Conservation (phyloP, 345 rosid genomes). For the Rubroshorea leprosula region DNA sequence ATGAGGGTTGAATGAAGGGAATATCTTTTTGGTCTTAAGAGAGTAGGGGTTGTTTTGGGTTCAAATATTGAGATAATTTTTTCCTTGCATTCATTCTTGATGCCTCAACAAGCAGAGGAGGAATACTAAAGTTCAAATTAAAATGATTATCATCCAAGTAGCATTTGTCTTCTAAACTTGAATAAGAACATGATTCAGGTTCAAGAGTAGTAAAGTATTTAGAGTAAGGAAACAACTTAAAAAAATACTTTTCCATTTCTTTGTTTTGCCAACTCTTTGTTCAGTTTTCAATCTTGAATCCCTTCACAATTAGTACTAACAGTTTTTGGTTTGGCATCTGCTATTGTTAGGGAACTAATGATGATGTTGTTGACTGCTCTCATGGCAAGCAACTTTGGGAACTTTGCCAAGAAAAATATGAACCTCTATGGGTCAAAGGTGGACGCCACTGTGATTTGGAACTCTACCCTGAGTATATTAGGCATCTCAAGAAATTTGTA, state of each 20-base stretch:
- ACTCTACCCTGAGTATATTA: constrained; percentile 69
- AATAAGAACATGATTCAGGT: too few relatives aligned
- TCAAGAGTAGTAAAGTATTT: too few relatives aligned
- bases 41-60: too few relatives aligned
- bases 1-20: too few relatives aligned
- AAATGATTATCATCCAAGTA: too few relatives aligned
- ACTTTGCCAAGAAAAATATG: constrained; percentile 85
- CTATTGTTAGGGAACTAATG: constrained; percentile 72
- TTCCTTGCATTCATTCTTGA: too few relatives aligned
- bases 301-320: neutral
- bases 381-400: constrained; percentile 99
- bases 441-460: constrained; percentile 92
- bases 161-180: too few relatives aligned
- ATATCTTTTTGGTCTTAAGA: too few relatives aligned
- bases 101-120: too few relatives aligned
- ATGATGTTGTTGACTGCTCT: constrained; percentile 88
- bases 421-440: constrained; percentile 87
- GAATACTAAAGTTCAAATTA: too few relatives aligned
- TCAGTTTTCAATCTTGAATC: neutral
- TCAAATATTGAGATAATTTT: too few relatives aligned
- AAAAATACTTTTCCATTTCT: neutral
- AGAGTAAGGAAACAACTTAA: neutral
- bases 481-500: constrained; percentile 88
- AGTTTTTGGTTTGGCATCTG: neutral
- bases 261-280: too few relatives aligned